phyloP scores from a whole-genome alignment of 2,329 filamentous ascomycete species.

The Neopestalotiopsis sp. region DNA sequence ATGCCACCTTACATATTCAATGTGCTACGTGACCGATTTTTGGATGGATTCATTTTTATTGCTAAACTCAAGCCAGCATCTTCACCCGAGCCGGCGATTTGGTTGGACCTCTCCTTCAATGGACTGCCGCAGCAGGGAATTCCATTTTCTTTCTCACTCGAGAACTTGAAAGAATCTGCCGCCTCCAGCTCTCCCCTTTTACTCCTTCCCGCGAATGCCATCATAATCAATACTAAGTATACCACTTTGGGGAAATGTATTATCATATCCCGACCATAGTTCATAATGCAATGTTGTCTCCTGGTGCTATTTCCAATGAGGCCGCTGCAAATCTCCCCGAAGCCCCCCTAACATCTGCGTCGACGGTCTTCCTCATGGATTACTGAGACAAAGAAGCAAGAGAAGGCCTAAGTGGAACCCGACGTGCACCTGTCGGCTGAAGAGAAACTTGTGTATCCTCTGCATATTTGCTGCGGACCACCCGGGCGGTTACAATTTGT shows the following conservation, averaged over 20 bases:
- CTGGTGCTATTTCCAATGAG: not conserved
- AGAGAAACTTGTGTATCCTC: not conserved
- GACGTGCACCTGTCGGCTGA: not conserved
- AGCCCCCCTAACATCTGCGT: not conserved
- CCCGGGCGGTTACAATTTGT: not conserved
- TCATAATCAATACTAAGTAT: too few relatives aligned
- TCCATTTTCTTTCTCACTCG: too few relatives aligned
- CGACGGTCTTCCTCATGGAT: not conserved
- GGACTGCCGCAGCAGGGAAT: not conserved
- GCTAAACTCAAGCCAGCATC: not conserved
- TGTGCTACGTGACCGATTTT: not conserved
- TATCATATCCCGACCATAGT: too few relatives aligned
- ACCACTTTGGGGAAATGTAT: too few relatives aligned
- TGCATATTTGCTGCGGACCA: not conserved
- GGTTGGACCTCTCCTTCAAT: not conserved
- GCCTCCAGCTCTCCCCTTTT: too few relatives aligned
- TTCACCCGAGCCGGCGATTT: not conserved
- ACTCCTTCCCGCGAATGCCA: too few relatives aligned
- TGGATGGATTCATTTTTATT: not conserved
- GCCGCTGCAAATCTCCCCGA: not conserved
- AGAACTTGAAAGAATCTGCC: too few relatives aligned
- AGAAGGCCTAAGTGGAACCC: not conserved
- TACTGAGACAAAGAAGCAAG: not conserved
- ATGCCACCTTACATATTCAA: not conserved
- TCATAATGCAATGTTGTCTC: not conserved